Conservation (phyloP, 495 filamentous ascomycete species). For the Penicillium verhagenii region DNA sequence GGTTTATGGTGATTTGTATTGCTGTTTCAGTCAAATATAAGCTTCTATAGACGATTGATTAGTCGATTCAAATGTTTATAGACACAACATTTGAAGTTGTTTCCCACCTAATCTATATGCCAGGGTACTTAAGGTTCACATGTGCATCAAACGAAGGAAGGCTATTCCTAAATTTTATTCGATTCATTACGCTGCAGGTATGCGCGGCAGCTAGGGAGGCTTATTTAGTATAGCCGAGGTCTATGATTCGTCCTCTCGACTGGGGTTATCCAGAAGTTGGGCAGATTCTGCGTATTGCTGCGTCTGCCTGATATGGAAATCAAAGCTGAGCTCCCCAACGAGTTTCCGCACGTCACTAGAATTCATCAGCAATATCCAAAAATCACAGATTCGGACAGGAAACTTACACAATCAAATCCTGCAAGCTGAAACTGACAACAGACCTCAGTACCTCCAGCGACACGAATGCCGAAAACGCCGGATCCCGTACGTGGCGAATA, state of each 20-base stretch:
- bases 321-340: slow-evolving; percentile 75
- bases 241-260: neutral
- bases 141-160: too few relatives aligned
- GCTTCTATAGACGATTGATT: neutral
- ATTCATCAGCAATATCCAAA: neutral
- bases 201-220: too few relatives aligned
- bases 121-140: too few relatives aligned
- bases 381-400: neutral
- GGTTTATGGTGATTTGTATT: slow-evolving; percentile 53
- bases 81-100: neutral
- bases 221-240: too few relatives aligned
- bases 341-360: slow-evolving; percentile 56
- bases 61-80: neutral
- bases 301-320: slow-evolving; percentile 42
- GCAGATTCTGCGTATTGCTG: slow-evolving; percentile 18
- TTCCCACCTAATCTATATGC: too few relatives aligned
- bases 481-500: slow-evolving; percentile 64
- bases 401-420: slow-evolving; percentile 50
- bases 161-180: too few relatives aligned
- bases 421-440: slow-evolving; percentile 62
- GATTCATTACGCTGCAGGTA: too few relatives aligned
- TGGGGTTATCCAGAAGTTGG: slow-evolving; percentile 6
- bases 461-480: slow-evolving; percentile 71
- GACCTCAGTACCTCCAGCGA: slow-evolving; percentile 68
- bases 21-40: slow-evolving; percentile 33